phyloP scores from a whole-genome alignment of 2,329 filamentous ascomycete genomes.

The Talaromyces sp. region DNA sequence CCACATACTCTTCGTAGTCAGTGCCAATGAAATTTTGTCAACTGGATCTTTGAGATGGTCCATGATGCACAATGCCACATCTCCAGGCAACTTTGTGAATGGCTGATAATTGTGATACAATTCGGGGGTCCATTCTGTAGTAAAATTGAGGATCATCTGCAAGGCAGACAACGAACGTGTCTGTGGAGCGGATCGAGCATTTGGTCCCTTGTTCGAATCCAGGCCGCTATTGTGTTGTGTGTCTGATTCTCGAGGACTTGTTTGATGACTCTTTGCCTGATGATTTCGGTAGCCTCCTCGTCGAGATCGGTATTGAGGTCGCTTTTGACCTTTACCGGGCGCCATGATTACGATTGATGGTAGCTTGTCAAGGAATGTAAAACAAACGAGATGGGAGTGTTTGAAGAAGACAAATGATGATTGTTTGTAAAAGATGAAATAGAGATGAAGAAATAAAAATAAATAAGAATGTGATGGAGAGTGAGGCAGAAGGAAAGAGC shows the following conservation, averaged over 20 bases:
- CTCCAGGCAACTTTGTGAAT: constrained; percentile 5
- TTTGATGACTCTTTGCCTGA: no score
- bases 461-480: neutral
- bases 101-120: neutral
- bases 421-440: neutral
- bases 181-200: neutral
- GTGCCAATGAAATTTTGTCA: neutral
- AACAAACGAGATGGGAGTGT: no score
- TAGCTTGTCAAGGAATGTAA: no score
- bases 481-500: neutral
- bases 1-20: constrained; percentile 9
- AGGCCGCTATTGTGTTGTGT: no score
- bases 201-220: no score
- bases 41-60: neutral
- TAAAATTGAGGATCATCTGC: neutral
- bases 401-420: no score
- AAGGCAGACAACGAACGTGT: neutral
- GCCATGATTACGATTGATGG: no score
- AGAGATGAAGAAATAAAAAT: neutral
- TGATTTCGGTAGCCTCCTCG: no score
- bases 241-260: no score
- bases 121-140: neutral
- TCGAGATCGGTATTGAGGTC: no score
- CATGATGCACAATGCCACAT: constrained; percentile 7
- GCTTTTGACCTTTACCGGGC: no score